Evolutionary conservation across 2,329 filamentous ascomycete genomes (phyloP).

Genomic region (Trichoderma lentiforme): DNA sequence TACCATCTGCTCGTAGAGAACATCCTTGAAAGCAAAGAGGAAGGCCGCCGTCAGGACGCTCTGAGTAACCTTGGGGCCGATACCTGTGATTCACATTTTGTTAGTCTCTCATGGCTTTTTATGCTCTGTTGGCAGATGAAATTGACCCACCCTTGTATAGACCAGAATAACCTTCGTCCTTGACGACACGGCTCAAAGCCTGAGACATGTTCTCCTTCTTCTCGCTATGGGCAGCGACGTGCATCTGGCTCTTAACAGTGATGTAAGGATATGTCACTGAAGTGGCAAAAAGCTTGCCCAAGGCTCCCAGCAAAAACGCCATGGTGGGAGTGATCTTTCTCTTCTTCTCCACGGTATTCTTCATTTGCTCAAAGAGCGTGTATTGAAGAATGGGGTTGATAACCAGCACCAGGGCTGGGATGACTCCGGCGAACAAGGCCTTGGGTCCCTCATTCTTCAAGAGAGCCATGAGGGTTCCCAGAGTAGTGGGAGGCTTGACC

Average conservation of each 20-base stretch:
- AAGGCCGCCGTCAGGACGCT: slow-evolving; percentile 95
- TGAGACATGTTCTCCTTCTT: slow-evolving; percentile 77
- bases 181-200: slow-evolving; percentile 74
- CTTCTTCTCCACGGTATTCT: slow-evolving; percentile 78
- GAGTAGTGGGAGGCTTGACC: slow-evolving; percentile 63
- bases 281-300: slow-evolving; percentile 93
- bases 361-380: slow-evolving; percentile 97
- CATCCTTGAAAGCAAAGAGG: slow-evolving; percentile 97
- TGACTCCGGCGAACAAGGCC: slow-evolving; percentile 86
- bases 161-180: slow-evolving; percentile 85
- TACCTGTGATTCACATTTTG: slow-evolving; percentile 53
- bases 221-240: slow-evolving; percentile 76
- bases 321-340: slow-evolving; percentile 75
- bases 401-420: slow-evolving; percentile 89
- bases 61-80: slow-evolving; percentile 93
- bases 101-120: slow-evolving; percentile 4
- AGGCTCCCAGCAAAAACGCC: slow-evolving; percentile 84
- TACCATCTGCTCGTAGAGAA: slow-evolving; percentile 80
- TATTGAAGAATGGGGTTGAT: slow-evolving; percentile 99
- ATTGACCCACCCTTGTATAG: slow-evolving; percentile 74
- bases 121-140: not conserved
- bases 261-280: slow-evolving; percentile 97
- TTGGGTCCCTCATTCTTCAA: slow-evolving; percentile 78
- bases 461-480: slow-evolving; percentile 76
- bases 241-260: slow-evolving; percentile 96